Evolutionary conservation across 768 basidiomycete genomes (phyloP), one percentile per base, ranked within the genome.

Genomic region (Dentipellis sp.): DNA sequence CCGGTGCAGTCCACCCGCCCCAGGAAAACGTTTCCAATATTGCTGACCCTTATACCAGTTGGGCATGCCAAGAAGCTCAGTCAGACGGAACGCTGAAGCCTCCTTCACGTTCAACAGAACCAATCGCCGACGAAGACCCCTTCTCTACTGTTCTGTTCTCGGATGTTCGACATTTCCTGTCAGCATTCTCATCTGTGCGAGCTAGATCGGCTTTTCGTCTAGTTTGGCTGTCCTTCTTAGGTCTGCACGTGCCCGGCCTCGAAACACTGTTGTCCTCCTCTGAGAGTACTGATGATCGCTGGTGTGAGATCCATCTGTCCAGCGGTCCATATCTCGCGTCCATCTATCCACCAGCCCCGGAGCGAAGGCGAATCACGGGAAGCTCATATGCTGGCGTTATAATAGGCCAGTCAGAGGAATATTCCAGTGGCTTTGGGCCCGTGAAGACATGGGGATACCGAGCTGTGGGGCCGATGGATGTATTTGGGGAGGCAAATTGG

Each of bases 201-300:
- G 78, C 80, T 0, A 81, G 80, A 69, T 62, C 77, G 40, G 72
- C 75, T 7, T 81, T 92, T 60, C 81, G 89, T 4, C 65, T 82
- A 46, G 77, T 80, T 21, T 91, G 85, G 85, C 71, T 93, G 10
- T 81, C 83, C 7, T 72, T 85, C 63, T 68, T 84, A 38, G 88
- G 91, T 19, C 75, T 91, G 29, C 78, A 84, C 62, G 71, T 89
- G 29, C 89, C 91, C 42, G 87, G 86, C 1, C 77, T 90, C 63
- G 64, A 74, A 22, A 60, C 69, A 19, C 74, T 74, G 2, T 61
- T 81, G 47, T 70, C 73, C 2, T 58, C 59, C 35, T 50, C 14
- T 12, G 66, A 70, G 36, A 72, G 77, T 54, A 78, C 77, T 75
- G 86, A 90, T 67, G 88, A 90, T 64, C 75, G 83, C 54, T 91